These are phyloP conservation scores for Conringia planisiliqua DNA, from an alignment of 345 rosid genomes.

Conservation along the genomic window DNA sequence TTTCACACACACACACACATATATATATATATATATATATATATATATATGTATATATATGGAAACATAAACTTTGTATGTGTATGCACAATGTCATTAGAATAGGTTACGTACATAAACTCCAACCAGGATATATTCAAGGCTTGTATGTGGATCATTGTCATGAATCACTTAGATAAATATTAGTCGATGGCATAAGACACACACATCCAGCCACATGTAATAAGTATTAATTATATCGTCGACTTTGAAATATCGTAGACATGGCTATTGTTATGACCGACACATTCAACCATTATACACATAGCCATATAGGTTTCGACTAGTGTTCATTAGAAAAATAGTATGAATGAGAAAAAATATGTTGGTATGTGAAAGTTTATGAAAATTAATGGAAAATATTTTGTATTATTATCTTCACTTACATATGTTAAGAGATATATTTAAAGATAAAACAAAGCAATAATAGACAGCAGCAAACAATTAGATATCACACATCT, in stretches of 20 bases:
- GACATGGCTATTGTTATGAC: background rate
- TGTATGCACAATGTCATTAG: background rate
- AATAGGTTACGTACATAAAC: background rate
- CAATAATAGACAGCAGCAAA: background rate
- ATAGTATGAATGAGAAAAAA: background rate
- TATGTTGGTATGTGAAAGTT: background rate
- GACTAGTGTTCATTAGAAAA: background rate
- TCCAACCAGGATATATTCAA: background rate
- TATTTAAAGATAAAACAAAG: background rate
- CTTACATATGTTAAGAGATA: background rate
- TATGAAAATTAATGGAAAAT: background rate
- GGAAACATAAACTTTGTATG: background rate
- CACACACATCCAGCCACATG: constrained; percentile 6
- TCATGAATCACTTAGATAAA: background rate
- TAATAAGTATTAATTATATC: background rate
- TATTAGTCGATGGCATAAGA: background rate
- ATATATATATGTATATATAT: no score
- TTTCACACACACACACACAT: background rate
- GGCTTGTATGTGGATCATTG: background rate
- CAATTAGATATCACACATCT: background rate
- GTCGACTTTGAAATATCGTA: background rate
- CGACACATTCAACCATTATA: background rate
- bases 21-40: background rate
- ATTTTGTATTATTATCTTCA: background rate
- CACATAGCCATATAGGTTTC: background rate